Base-by-base conservation (phyloP, 495 filamentous ascomycete genomes). In the Hapsidospora chrysogenum region DNA sequence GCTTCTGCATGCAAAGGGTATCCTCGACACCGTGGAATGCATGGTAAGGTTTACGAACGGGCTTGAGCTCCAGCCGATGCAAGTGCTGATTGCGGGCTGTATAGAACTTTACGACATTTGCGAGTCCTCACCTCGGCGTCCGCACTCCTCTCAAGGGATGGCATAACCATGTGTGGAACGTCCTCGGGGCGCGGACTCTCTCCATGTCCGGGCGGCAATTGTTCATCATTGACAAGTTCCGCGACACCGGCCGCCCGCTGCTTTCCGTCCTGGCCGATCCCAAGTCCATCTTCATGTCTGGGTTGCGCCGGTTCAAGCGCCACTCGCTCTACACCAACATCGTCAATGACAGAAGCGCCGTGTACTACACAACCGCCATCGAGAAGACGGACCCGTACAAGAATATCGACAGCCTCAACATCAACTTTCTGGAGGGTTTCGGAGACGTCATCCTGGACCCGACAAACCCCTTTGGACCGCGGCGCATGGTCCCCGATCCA, bases 21-120 rank as follows among this genome's bases (percentile, higher is more conserved):
- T 74, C 43, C 73, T 96, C 30, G 76, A 89, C 22, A 66, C 68
- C 36, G 56, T 95, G 13, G 61, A 82, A 48, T 85, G 89, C 13
- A 68, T 92, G 52, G 74, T 78, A 62, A 27, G 68, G n/a, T n/a
- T n/a, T n/a, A n/a, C n/a, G n/a, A 41, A 29, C 4, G 16, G 7
- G 18, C 17, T 21, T 3, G 0, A 9, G 9, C 17, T 33, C 18
- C 18, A 22, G 3, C 13, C 16, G 6, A 17, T 7, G 18, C 13
- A 18, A 33, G 2, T 33, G 27, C 27, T 29, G 31, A 33, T 13
- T 0, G 3, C 17, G 3, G 10, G 23, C n/a, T n/a, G 10, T 9
- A 14, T 37, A 76, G 71, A 94, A 94, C 57, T 95, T 95, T 50
- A 82, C 81, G 2, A 92, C 85, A 1, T 95, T 96, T 54, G 87